These are phyloP conservation scores for Sclerotinia spermophila DNA, from an alignment of 2,329 filamentous ascomycete species.

Conservation along the genomic window DNA sequence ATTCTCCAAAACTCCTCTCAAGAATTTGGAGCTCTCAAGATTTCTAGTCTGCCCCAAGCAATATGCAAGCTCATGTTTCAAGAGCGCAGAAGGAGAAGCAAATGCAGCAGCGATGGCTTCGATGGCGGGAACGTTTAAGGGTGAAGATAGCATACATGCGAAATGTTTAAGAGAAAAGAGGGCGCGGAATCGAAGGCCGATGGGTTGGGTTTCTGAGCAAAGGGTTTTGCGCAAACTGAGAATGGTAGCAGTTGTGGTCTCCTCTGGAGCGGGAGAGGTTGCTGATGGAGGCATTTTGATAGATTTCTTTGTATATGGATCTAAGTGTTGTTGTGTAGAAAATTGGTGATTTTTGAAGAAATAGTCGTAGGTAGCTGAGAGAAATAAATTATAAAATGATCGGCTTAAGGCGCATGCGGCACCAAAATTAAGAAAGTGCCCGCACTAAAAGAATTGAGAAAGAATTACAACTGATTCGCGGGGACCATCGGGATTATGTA, in stretches of 20 bases:
- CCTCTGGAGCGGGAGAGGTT: conserved; percentile 28
- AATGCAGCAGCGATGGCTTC: conserved; percentile 88
- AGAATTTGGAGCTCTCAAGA: conserved; percentile 64
- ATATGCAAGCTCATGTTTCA: conserved; percentile 97
- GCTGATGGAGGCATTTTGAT: conserved; percentile 37
- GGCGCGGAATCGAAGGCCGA: conserved; percentile 88
- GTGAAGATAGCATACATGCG: conserved; percentile 61
- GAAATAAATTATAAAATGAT: neutral
- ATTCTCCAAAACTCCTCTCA: conserved; percentile 73
- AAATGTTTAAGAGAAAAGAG: conserved; percentile 97
- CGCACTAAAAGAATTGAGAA: neutral
- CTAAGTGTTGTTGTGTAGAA: neutral
- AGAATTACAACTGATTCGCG: conserved; percentile 8
- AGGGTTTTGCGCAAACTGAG: conserved; percentile 66
- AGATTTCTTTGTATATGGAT: neutral
- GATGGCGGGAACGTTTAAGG: conserved; percentile 56
- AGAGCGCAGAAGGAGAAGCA: conserved; percentile 75
- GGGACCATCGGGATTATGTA: conserved; percentile 1
- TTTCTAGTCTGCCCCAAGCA: conserved; percentile 91
- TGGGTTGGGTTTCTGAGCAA: conserved; percentile 72
- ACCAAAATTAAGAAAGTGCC: neutral
- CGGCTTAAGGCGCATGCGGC: neutral
- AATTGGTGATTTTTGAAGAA: neutral
- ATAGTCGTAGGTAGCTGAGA: neutral
- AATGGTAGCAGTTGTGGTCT: conserved; percentile 39